Evolutionary conservation across 345 rosid genomes (phyloP), one percentile per base, ranked within the genome.

Genomic region (Gossypium ekmanianum): DNA sequence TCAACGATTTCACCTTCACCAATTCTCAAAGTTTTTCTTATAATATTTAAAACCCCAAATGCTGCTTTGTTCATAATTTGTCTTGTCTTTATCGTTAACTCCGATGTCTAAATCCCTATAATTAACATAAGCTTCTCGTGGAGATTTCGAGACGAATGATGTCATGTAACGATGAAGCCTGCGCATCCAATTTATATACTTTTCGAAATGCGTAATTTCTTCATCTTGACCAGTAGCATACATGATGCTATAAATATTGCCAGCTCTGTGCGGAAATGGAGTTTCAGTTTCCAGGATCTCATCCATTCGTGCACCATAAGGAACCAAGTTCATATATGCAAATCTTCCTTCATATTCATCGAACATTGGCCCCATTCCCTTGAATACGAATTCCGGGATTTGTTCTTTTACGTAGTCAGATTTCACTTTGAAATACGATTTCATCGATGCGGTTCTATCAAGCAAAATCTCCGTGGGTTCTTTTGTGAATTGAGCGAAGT

Each of bases 231-330:
- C 50, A n/a, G 1, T 4, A 18, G 2, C 2, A 6, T 41, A 64
- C 26, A 64, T 41, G 68, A 64, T 18, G 0, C 4, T 9, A 8
- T 41, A 64, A 3, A 41, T 4, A 16, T 41, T 64, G 26, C 68
- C 68, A n/a, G 68, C 50, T 64, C 68, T 64, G 4, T 64, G 51
- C 0, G 51, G 50, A 11, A 41, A 64, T n/a, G 68, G 68, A 64
- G 50, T 41, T 18, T 41, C 50, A 41, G 26, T 39, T 22, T 64
- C 68, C 3, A 24, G 2, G 4, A 63, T 63, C 10, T 63, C 48
- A 39, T 16, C 22, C 48, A 63, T 63, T 64, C 44, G 18, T 0
- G 50, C 68, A 11, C 68, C 68, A 18, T n/a, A 41, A 41, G 68
- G 48, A 2, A 41, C 9, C 50, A 64, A 64, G 26, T n/a, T n/a